These are phyloP conservation scores for Mucor circinelloides DNA, from an alignment of 371 early-diverging fungal genomes.

Conservation along the genomic window DNA sequence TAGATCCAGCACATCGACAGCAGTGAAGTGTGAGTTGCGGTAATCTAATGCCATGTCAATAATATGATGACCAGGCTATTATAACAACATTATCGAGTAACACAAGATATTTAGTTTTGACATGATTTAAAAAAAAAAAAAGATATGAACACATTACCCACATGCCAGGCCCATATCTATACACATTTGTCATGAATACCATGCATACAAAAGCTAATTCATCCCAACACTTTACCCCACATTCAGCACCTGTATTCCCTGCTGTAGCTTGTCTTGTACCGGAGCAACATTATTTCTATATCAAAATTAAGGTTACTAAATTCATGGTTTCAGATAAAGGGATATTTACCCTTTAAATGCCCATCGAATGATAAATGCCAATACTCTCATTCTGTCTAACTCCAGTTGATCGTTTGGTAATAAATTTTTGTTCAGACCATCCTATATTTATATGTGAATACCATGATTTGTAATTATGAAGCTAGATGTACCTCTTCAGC, in stretches of 20 bases:
- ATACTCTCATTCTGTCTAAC: conserved; percentile 30
- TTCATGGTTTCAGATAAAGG: background rate
- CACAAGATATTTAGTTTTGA: background rate
- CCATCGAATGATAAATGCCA: conserved; percentile 33
- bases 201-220: no score
- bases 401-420: conserved; percentile 36
- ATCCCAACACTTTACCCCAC: conserved; percentile 22
- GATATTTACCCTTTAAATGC: conserved; percentile 31
- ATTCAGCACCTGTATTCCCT: conserved; percentile 28
- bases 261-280: conserved; percentile 16
- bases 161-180: conserved; percentile 35
- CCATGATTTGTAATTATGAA: background rate
- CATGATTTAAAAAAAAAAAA: background rate
- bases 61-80: conserved; percentile 31
- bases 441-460: background rate
- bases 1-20: conserved; percentile 25
- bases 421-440: background rate
- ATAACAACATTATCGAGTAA: background rate
- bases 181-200: background rate
- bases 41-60: conserved; percentile 37
- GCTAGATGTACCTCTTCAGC: background rate
- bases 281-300: conserved; percentile 29
- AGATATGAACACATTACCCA: conserved; percentile 23
- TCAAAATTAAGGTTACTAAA: background rate
- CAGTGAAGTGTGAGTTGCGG: conserved; percentile 18